Evolutionary conservation across 164 flowering plant genomes (phyloP), one percentile per base, ranked within the genome.

Genomic region (Nelumbo lutea): DNA sequence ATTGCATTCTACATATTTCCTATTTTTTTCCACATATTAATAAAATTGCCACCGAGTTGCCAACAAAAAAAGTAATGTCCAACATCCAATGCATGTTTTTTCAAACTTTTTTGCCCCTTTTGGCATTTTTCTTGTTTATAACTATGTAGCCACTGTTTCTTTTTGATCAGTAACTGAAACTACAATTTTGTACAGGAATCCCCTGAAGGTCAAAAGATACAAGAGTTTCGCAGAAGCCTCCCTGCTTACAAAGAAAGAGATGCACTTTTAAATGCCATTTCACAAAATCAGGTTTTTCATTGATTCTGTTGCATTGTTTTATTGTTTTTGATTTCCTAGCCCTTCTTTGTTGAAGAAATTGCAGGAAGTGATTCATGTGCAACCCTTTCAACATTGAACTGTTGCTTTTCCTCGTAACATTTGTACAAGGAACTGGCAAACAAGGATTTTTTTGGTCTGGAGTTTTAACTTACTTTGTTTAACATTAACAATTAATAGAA

Each of bases 191-290:
- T 73, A 27, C 68, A 95, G 98, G 89, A 87, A 68, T 89, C 96
- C 67, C 76, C 78, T 9, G 93, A 89, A 77, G 99, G 99, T 27
- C 73, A 64, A 67, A 80, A 78, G 69, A 86, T 92, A 85, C 77
- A 77, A 65, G 85, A 88, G 72, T 88, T 92, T 73, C 91, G 99
- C 10, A 80, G 66, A 77, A 81, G 82, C 64, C 94, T 95, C 45
- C 99, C 99, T 67, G 87, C 90, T 55, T 90, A 84, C 68, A 88
- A 88, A 72, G 97, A 89, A 79, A 90, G 80, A 82, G 92, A 86
- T 83, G 79, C 84, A 57, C 72, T 94, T 73, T 65, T 94, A 72
- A 59, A 69, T 43, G 83, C 93, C 66, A 88, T 95, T 74, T 83
- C 86, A 45, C 72, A 78, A 60, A 88, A 90, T 77, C 99, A 92